Evolutionary conservation across 169 alveolate genomes (phyloP).

Genomic region (Plasmodium berghei): DNA sequence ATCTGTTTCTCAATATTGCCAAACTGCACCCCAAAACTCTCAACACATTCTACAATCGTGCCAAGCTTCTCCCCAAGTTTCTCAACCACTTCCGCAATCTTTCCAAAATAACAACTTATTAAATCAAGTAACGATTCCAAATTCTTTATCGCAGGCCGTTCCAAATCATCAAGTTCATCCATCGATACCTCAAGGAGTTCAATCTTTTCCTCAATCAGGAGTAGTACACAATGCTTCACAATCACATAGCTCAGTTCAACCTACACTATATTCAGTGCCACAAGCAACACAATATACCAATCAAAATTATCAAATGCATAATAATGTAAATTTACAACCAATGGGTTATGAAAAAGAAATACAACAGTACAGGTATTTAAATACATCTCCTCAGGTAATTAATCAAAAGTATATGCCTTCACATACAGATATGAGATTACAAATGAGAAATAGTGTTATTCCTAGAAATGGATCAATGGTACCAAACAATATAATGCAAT

Average conservation of each 20-base stretch:
- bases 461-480: constrained; percentile 17
- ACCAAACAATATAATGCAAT: constrained; percentile 31
- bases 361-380: constrained; percentile 5
- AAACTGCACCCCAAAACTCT: too few relatives aligned
- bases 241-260: neutral
- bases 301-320: constrained; percentile 18
- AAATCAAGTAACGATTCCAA: constrained; percentile 19
- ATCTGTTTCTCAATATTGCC: too few relatives aligned
- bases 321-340: neutral
- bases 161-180: neutral
- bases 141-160: neutral
- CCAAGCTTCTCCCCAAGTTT: neutral
- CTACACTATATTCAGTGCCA: neutral
- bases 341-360: constrained; percentile 6
- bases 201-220: constrained; percentile 1
- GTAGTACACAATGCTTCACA: neutral
- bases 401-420: constrained; percentile 17
- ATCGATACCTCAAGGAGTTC: constrained; percentile 6
- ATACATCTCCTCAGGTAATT: neutral
- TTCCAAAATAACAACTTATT: constrained; percentile 14
- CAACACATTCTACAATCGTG: too few relatives aligned
- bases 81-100: constrained; percentile 12
- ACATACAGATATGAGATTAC: constrained; percentile 15
- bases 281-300: neutral
- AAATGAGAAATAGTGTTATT: neutral